Percentiles rank a stretch among this genome's conserved stretches.
Conservation (phyloP, 129 eudicot species). For the Lactuca saligna region DNA sequence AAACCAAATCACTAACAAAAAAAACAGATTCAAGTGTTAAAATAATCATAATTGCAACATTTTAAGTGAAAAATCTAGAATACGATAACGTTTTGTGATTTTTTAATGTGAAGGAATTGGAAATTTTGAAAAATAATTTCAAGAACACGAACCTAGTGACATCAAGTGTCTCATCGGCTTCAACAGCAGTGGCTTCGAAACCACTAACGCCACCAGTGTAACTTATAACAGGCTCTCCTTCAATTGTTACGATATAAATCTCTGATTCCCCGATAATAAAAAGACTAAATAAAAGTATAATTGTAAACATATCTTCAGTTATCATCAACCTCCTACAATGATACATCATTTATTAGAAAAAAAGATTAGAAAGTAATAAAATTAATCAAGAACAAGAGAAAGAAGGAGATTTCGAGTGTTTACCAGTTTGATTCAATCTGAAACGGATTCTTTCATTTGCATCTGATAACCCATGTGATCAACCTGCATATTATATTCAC, state of each 20-base stretch:
- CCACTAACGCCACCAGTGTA: constrained; percentile 78
- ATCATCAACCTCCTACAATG: constrained; percentile 22
- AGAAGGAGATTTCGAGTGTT: constrained; percentile 14
- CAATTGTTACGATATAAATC: constrained; percentile 70
- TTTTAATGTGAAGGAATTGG: neutral
- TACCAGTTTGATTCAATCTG: constrained; percentile 43
- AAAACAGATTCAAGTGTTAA: neutral
- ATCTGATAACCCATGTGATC: constrained; percentile 39
- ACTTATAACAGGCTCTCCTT: constrained; percentile 88
- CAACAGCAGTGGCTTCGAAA: constrained; percentile 87
- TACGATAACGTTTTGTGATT: neutral
- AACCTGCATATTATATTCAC: constrained; percentile 39
- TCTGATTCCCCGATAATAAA: constrained; percentile 53
- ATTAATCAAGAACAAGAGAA: constrained; percentile 6
- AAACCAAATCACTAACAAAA: constrained; percentile 66
- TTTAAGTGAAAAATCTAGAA: neutral
- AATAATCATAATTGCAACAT: neutral
- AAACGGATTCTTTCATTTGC: constrained; percentile 20
- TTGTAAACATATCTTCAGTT: constrained; percentile 38
- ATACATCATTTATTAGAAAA: constrained; percentile 1
- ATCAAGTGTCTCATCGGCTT: constrained; percentile 69
- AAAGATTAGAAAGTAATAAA: neutral
- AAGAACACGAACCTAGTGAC: constrained; percentile 66
- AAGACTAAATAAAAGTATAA: constrained; percentile 41
- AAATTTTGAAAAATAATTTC: constrained; percentile 5